Conservation (phyloP, 1,139 yeast genomes). For the Diutina mesorugosa region DNA sequence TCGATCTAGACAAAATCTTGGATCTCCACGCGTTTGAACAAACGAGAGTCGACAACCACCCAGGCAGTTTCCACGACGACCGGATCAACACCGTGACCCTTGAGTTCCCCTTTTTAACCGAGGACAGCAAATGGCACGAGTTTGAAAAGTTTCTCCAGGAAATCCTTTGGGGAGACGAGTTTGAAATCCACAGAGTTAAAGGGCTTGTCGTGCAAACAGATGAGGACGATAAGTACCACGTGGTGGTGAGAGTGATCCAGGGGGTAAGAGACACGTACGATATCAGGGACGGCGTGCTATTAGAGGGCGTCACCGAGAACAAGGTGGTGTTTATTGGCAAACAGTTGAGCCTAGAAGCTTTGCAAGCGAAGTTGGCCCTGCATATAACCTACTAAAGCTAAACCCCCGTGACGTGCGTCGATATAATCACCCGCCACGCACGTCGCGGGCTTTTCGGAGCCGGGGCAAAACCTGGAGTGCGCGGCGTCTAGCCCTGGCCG, state of each 20-base stretch:
- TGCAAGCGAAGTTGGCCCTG: slow-evolving; percentile 13
- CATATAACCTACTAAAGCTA: background rate
- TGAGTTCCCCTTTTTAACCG: slow-evolving; percentile 32
- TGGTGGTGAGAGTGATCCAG: slow-evolving; percentile 59
- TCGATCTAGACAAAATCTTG: slow-evolving; percentile 45
- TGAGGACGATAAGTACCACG: slow-evolving; percentile 6
- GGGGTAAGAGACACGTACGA: slow-evolving; percentile 93
- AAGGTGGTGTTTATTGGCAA: slow-evolving; percentile 83
- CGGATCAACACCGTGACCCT: slow-evolving; percentile 55
- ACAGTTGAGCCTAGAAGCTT: slow-evolving; percentile 23
- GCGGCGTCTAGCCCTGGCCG: background rate
- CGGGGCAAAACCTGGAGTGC: background rate
- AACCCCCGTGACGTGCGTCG: background rate
- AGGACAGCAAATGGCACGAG: slow-evolving; percentile 17
- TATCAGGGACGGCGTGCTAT: slow-evolving; percentile 38
- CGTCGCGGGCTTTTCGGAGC: background rate
- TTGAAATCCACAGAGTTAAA: slow-evolving; percentile 74
- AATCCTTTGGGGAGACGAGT: slow-evolving; percentile 52
- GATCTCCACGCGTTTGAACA: slow-evolving; percentile 75
- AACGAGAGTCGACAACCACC: background rate
- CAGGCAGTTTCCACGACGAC: slow-evolving; percentile 22
- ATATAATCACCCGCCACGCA: background rate
- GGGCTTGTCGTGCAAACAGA: slow-evolving; percentile 42
- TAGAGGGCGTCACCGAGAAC: slow-evolving; percentile 24
- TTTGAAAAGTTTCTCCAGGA: slow-evolving; percentile 54